Base-by-base conservation (phyloP, 352 stramenopile species). In the Globisporangium ultimum region DNA sequence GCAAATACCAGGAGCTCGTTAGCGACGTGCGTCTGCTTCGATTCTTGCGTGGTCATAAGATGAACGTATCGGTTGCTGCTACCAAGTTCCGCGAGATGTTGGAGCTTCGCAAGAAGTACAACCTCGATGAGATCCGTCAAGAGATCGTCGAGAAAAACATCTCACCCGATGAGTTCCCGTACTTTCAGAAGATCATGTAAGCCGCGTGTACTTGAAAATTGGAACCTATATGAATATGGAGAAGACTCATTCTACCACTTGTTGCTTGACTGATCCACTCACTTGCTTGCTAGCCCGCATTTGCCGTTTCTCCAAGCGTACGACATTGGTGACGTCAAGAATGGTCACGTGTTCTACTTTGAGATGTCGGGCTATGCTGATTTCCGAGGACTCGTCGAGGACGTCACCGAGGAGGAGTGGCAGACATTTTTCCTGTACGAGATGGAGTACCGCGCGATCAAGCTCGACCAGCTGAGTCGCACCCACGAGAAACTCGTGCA, bases 1-100 rank as follows among this genome's bases (percentile, higher is more conserved):
- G 58, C 24, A 76, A 79, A 55, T 84, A 75, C 46, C 52, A 60
- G 14, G 78, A 89, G 52, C 57, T 88, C 10, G 74, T 84, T 13
- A 76, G 78, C 2, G 74, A 89, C 48, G 68, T 92, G 21, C 80
- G 78, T 2, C 53, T 92, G 24, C 58, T 92, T 28, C 82, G 82
- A 10, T 90, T 92, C 54, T 60, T 92, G 43, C 80, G 82, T 15
- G 80, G 82, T 2, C 63, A 90, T 61, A 92, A 90, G 63, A 78
- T 84, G 72, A 87, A 92, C 42, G 82, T 90, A 32, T 66, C 73
- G 0, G 54, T 80, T 8, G 82, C 78, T 13, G 80, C 80, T 2
- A 80, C 70, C 14, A 80, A 84, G 58, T 92, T 74, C 42, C 78
- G 78, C 2, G 76, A 87, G 53, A 92, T 90, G 74, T 50, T 92